These are phyloP conservation scores for Cymbidium sinense DNA, from an alignment of 106 monocot genomes.

Conservation along the genomic window DNA sequence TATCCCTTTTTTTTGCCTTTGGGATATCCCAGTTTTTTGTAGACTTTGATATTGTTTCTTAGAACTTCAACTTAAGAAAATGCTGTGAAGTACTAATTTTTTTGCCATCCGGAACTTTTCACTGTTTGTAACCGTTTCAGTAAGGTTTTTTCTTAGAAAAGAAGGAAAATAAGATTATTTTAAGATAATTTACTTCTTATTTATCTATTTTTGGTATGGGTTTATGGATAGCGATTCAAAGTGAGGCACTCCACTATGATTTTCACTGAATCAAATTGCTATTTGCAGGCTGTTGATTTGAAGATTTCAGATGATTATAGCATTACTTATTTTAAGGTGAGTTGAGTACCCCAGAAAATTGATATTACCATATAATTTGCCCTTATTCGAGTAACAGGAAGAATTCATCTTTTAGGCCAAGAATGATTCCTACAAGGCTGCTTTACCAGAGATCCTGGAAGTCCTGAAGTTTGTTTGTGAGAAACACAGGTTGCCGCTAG, in stretches of 20 bases:
- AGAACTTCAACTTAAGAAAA: too few species aligned
- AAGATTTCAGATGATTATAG: conserved; percentile 33
- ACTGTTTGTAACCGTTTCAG: too few species aligned
- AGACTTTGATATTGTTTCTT: too few species aligned
- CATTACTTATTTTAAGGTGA: conserved; percentile 42
- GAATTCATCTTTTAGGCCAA: conserved; percentile 29
- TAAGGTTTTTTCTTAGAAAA: too few species aligned
- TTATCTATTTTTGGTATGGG: not conserved
- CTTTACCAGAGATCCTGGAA: conserved; percentile 49
- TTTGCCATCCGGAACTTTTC: too few species aligned
- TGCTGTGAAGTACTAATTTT: too few species aligned
- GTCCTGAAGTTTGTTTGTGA: conserved; percentile 51
- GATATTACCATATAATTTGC: not conserved
- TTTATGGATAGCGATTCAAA: not conserved
- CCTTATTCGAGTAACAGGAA: not conserved
- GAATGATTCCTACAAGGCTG: conserved; percentile 38
- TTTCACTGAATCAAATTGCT: not conserved
- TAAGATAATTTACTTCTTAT: not conserved
- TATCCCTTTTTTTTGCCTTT: too few species aligned
- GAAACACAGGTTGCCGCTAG: conserved; percentile 54
- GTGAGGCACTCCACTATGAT: not conserved
- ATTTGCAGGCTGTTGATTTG: conserved; percentile 81
- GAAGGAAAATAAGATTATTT: not conserved
- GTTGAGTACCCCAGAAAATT: not conserved
- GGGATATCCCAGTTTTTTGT: too few species aligned